phyloP scores from a whole-genome alignment of 306 rosid genomes.

The Medicago lupulina region DNA sequence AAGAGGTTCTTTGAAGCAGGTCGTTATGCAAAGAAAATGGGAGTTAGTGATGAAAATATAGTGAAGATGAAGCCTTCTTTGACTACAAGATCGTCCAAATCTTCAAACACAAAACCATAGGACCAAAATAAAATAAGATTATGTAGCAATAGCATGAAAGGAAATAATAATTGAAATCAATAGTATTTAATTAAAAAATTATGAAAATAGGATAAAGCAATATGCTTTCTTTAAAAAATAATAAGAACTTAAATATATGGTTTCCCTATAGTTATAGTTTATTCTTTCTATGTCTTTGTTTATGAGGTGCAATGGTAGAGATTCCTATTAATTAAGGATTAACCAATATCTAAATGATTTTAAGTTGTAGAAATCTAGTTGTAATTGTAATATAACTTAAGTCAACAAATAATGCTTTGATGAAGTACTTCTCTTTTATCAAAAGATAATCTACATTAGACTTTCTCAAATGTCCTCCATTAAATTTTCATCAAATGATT shows the following conservation, averaged over 20 bases:
- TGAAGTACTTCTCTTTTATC: too few relatives aligned
- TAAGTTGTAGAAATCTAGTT: too few relatives aligned
- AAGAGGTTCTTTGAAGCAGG: conserved; percentile 76
- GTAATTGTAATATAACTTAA: too few relatives aligned
- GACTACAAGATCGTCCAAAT: conserved; percentile 63
- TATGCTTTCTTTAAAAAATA: not conserved
- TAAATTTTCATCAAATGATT: too few relatives aligned
- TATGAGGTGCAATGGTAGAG: not conserved
- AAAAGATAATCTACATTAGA: not conserved
- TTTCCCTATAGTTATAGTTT: not conserved
- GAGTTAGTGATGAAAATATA: conserved; percentile 71
- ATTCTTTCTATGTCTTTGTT: not conserved
- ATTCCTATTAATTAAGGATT: not conserved
- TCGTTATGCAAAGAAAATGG: conserved; percentile 75
- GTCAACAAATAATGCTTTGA: too few relatives aligned
- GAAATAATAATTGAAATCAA: not conserved
- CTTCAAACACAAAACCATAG: conserved; percentile 46
- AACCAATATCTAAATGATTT: too few relatives aligned
- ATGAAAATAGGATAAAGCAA: not conserved
- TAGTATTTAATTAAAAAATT: not conserved
- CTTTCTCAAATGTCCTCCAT: too few relatives aligned
- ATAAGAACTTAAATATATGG: not conserved
- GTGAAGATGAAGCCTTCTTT: conserved; percentile 94
- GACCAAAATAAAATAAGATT: not conserved
- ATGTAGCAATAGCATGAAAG: conserved; percentile 15